Evolutionary conservation across 1,284 basidiomycete species (phyloP), one percentile per base, ranked within the genome.

Genomic region (Sporisorium scitamineum): DNA sequence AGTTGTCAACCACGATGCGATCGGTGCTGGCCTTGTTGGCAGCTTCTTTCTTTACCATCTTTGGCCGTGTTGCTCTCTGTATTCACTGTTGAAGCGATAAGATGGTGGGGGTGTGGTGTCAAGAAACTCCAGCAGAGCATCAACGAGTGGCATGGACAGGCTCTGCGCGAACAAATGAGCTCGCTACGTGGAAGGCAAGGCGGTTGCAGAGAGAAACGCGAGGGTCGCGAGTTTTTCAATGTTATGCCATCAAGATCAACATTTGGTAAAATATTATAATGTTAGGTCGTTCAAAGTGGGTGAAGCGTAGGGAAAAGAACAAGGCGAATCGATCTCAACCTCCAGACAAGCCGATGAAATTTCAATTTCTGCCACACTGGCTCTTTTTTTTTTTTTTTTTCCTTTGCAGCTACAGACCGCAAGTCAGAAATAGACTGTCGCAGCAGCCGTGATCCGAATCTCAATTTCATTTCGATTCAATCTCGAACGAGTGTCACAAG

Each of bases 1-100:
- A 65, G 54, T 76, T 80, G 71, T 83, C 80, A 16, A 83, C 72
- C 54, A 80, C 61, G 54, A 82, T 76, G 18, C 69, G 65, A 20
- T 81, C 70, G 32, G n/a, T n/a, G 22, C 44, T 60, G 39, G 29
- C 13, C 13, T 61, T 53, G 1, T 45, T 31, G 26, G 52, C 54
- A 24, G 29, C 13, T 2, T 44, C 29, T 51, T 37, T 10, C 27
- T 62, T 58, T 29, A 47, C 47, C 69, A 71, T 71, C 1, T 47
- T 64, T 20, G 34, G 9, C 18, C 27, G 5, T n/a, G 41, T 5
- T 13, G 45, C 8, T 22, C 24, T 18, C 8, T 22, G n/a, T 18
- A 20, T 14, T 20, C n/a, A 29, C 10, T 55, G 44, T 22, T 55
- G 29, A n/a, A 31, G 29, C 29, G 48, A 18, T n/a, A n/a, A n/a